Evolutionary conservation across 2,329 filamentous ascomycete genomes (phyloP), one percentile per base, ranked within the genome.

Genomic region (Penicillium occitanis): DNA sequence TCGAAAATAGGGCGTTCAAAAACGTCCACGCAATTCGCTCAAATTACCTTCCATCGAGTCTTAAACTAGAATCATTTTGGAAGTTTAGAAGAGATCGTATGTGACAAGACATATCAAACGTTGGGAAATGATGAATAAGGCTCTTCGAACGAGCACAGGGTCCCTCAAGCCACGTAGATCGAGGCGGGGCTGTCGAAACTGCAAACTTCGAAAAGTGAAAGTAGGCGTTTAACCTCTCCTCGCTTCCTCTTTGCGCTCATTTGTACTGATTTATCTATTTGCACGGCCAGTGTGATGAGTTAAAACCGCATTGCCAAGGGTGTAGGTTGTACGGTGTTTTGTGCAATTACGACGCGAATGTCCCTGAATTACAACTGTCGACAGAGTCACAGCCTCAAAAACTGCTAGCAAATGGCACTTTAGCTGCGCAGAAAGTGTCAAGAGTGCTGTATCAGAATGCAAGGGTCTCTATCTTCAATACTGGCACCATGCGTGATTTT

Each of bases 171-270:
- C 22, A 37, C 70, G 74, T 37, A 78, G 81, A 65, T 84, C 82
- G 17, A 78, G 81, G 71, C 77, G 74, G 67, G 83, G 83, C 40
- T 85, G 83, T 63, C 78, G 80, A 11, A 85, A 84, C 69, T 85
- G 83, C 73, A 84, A 84, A 71, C 77, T 84, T 4, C 70, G 83
- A 66, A 83, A 83, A 68, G 67, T 85, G 63, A 85, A 84, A 76
- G 82, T 82, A 28, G 2, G 73, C 67, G 14, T n/a, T 44, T 11
- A 25, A 46, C 28, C 22, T 5, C 14, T 59, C 60, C 57, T 66
- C 55, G n/a, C 28, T 25, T 25, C 60, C 2, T 40, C 30, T 19
- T 13, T 37, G 17, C 19, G 17, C 17, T 40, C 3, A 22, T 57
- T n/a, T 4, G 5, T 57, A 5, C 33, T 37, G 4, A 55, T 37